phyloP scores from a whole-genome alignment of 192 early-diverging fungal genomes.

The Irineochytrium annulatum region DNA sequence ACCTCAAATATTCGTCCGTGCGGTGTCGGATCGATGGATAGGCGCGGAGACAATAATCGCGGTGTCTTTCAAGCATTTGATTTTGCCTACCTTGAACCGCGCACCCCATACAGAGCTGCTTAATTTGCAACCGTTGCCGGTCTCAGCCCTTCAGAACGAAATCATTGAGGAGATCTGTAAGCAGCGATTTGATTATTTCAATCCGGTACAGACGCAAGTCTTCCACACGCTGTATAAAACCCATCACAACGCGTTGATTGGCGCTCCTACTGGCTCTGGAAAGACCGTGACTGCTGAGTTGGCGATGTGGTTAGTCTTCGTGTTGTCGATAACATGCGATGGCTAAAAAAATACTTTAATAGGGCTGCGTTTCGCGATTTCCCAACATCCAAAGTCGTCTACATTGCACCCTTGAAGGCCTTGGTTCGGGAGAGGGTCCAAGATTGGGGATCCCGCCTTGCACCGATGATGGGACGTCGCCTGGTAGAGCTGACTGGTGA shows the following conservation, averaged over 20 bases:
- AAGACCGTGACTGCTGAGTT: slow-evolving; percentile 96
- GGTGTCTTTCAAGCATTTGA: slow-evolving; percentile 88
- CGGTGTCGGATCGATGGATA: slow-evolving; percentile 93
- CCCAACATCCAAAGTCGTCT: slow-evolving; percentile 84
- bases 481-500: slow-evolving; percentile 96
- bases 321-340: slow-evolving; percentile 1
- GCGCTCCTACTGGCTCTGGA: slow-evolving; percentile 96
- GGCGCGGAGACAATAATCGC: slow-evolving; percentile 81
- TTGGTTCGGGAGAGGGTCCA: slow-evolving; percentile 90
- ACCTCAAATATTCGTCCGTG: slow-evolving; percentile 86
- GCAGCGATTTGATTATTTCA: slow-evolving; percentile 89
- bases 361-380: slow-evolving; percentile 74
- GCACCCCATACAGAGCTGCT: slow-evolving; percentile 87
- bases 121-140: slow-evolving; percentile 86
- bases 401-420: slow-evolving; percentile 97
- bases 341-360: neutral
- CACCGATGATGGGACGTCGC: slow-evolving; percentile 66
- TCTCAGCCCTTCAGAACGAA: slow-evolving; percentile 76
- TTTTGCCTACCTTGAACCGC: slow-evolving; percentile 76
- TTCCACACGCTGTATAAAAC: slow-evolving; percentile 95
- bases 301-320: slow-evolving; percentile 76
- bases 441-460: slow-evolving; percentile 80
- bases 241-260: slow-evolving; percentile 79
- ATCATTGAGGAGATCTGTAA: slow-evolving; percentile 81
- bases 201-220: slow-evolving; percentile 97